phyloP scores from a whole-genome alignment of 2,329 filamentous ascomycete species.

The Penicillium aurantiogriseum region DNA sequence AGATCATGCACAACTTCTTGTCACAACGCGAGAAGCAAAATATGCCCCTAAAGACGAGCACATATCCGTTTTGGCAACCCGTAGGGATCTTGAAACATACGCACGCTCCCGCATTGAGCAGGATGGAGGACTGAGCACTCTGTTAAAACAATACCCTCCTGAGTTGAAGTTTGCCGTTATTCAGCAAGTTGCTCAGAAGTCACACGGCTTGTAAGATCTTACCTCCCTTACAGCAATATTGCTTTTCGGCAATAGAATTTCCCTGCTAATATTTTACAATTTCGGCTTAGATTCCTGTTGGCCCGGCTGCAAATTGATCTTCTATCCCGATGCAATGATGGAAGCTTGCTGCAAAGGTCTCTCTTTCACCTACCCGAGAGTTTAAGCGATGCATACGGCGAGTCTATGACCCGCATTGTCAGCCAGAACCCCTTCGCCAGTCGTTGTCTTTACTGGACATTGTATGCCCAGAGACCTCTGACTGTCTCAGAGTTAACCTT shows the following conservation, averaged over 20 bases:
- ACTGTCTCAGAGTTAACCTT: slow-evolving; percentile 24
- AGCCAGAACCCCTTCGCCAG: slow-evolving; percentile 22
- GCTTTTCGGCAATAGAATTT: neutral
- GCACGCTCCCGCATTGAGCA: neutral
- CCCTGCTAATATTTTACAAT: neutral
- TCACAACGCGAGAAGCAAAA: slow-evolving; percentile 28
- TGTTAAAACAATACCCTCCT: neutral
- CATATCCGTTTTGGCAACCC: neutral
- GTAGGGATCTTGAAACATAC: slow-evolving; percentile 6
- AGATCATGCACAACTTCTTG: slow-evolving; percentile 30
- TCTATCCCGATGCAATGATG: slow-evolving; percentile 24
- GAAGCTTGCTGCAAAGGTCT: slow-evolving; percentile 21
- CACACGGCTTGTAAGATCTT: slow-evolving; percentile 28
- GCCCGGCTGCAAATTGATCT: slow-evolving; percentile 31
- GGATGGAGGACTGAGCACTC: neutral
- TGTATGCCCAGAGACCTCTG: slow-evolving; percentile 28
- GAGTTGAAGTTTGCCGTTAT: slow-evolving; percentile 17
- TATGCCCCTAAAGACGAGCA: slow-evolving; percentile 1
- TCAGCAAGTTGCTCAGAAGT: slow-evolving; percentile 24
- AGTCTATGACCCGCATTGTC: slow-evolving; percentile 31
- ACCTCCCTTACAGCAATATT: neutral
- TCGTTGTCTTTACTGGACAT: slow-evolving; percentile 29
- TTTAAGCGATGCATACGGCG: slow-evolving; percentile 31
- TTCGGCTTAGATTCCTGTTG: slow-evolving; percentile 27
- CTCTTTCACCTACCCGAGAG: slow-evolving; percentile 29